Evolutionary conservation across 139 green algal species (phyloP), one percentile per base, ranked within the genome.

Genomic region (Chlorella sp.): DNA sequence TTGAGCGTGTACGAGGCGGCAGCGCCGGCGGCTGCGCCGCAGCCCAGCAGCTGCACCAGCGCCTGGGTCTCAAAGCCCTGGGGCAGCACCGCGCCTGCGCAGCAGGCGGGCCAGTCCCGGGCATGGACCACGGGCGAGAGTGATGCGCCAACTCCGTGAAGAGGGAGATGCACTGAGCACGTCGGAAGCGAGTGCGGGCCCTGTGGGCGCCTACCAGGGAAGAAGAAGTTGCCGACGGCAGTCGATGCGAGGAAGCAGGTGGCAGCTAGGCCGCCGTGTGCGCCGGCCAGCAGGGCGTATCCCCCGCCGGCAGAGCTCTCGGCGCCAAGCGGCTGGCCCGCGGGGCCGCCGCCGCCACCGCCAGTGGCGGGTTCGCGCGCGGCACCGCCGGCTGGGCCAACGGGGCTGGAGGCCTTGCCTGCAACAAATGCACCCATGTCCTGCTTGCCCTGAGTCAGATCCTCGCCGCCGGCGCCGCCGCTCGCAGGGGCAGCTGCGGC

Each of bases 41-140:
- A 76, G 9, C 67, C 76, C 63, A 82, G 53, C 42, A 82, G 40
- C 71, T 82, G 55, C 7, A 62, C 67, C 55, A 82, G 71, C 19
- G 67, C 76, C 65, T 77, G 76, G 3, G 67, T 19, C 65, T 82
- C 27, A 21, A 82, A 64, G 43, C 76, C 76, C 46, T 82, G 41
- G 42, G 76, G 76, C 50, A 82, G 42, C 1, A 58, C 68, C 2
- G 65, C 51, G 21, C 67, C 76, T 77, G 71, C n/a, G 15, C 31
- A 45, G 12, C 0, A 33, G 6, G 29, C 19, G 1, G 31, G 5
- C 29, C 8, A 35, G 50, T 17, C 12, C 50, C 5, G 50, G 5
- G 12, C 50, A 14, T 21, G 12, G 15, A 27, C 8, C 19, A 31
- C 50, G 19, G 27, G 12, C 12, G 50, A 23, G 19, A 59, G 15